Percentiles rank a stretch among this genome's conserved stretches.
Evolutionary conservation across 495 filamentous ascomycete species (phyloP).

Genomic region (Delitschia confertaspora): DNA sequence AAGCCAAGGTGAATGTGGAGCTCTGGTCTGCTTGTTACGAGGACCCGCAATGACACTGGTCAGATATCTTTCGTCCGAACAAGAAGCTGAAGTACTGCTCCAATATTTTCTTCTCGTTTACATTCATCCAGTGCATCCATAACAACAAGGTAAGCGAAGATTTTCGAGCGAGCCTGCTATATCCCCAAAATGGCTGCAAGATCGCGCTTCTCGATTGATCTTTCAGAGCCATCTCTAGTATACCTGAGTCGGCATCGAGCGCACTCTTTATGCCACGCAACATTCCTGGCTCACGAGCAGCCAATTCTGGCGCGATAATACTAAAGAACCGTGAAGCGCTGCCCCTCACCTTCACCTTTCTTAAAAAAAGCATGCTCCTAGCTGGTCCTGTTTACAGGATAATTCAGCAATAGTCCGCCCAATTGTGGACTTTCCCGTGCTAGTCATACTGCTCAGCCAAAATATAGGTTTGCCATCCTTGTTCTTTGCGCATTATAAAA

Average conservation of each 20-base stretch:
- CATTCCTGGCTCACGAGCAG: conserved; percentile 7
- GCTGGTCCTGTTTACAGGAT: conserved; percentile 7
- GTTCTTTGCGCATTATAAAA: conserved; percentile 19
- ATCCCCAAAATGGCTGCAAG: conserved; percentile 9
- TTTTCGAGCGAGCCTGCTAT: neutral
- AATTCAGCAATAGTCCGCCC: conserved; percentile 22
- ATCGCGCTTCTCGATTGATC: conserved; percentile 15
- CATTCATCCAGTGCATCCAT: conserved; percentile 36
- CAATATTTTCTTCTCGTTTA: conserved; percentile 25
- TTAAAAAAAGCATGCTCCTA: conserved; percentile 30
- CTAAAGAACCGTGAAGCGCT: conserved; percentile 23
- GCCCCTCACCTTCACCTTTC: conserved; percentile 18
- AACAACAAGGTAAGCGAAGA: conserved; percentile 19
- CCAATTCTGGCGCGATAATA: conserved; percentile 20
- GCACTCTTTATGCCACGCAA: conserved; percentile 5
- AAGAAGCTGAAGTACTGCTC: conserved; percentile 28
- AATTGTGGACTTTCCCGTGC: conserved; percentile 34
- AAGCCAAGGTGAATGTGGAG: conserved; percentile 29
- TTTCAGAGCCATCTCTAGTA: conserved; percentile 9
- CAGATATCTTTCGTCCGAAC: conserved; percentile 17
- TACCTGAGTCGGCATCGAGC: conserved; percentile 10
- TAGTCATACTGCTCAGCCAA: conserved; percentile 33
- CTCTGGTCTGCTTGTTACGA: conserved; percentile 37
- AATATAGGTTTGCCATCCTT: conserved; percentile 23
- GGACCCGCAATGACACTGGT: conserved; percentile 25